Conservation (phyloP, 768 basidiomycete genomes). For the Rhizopogon rudus region DNA sequence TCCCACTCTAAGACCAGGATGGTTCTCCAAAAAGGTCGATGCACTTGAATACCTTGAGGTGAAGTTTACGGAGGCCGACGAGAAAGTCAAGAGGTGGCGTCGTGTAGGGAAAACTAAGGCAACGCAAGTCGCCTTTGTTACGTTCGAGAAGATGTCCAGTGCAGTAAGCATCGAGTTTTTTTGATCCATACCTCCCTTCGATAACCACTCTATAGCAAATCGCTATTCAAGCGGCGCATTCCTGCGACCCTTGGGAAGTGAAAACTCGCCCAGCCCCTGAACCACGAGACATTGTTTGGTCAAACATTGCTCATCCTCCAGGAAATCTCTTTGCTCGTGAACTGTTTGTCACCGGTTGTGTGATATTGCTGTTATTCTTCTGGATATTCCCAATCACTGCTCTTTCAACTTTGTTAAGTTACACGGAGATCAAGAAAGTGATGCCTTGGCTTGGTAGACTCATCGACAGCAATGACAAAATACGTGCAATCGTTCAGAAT, state of each 20-base stretch:
- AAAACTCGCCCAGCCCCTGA: slow-evolving; percentile 82
- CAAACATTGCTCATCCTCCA: slow-evolving; percentile 71
- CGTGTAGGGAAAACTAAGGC: slow-evolving; percentile 71
- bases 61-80: slow-evolving; percentile 77
- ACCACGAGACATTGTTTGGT: slow-evolving; percentile 94
- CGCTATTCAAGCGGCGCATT: slow-evolving; percentile 80
- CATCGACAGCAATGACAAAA: slow-evolving; percentile 75
- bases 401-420: slow-evolving; percentile 84
- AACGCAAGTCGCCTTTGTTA: slow-evolving; percentile 87
- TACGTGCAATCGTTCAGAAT: slow-evolving; percentile 90
- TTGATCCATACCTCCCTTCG: background rate
- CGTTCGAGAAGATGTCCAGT: slow-evolving; percentile 93
- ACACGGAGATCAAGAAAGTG: slow-evolving; percentile 87
- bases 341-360: slow-evolving; percentile 61
- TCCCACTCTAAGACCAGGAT: slow-evolving; percentile 70
- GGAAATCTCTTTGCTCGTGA: slow-evolving; percentile 60
- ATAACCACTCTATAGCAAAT: slow-evolving; percentile 55
- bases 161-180: slow-evolving; percentile 48
- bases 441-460: slow-evolving; percentile 84
- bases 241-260: slow-evolving; percentile 59
- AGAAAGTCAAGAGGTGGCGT: slow-evolving; percentile 72
- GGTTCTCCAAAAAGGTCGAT: slow-evolving; percentile 78
- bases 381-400: slow-evolving; percentile 92
- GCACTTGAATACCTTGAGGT: slow-evolving; percentile 85
- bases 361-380: slow-evolving; percentile 75